Evolutionary conservation across 1,139 yeast genomes (phyloP), one percentile per base, ranked within the genome.

Genomic region (Protomyces inundatus): DNA sequence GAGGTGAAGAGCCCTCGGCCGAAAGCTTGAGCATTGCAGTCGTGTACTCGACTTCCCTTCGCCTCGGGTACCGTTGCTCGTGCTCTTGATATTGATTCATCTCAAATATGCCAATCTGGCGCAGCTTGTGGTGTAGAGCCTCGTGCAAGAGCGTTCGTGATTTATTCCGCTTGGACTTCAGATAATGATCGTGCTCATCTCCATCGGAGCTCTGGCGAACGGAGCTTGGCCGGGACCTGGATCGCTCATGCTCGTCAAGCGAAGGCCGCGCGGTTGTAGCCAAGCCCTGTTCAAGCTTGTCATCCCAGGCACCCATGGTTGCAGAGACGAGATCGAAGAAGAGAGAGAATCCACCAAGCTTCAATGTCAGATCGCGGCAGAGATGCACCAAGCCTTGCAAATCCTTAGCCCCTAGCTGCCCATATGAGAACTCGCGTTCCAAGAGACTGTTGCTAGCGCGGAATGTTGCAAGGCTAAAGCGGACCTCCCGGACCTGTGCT

Each of bases 81-180:
- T 60, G 54, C 36, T 60, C 67, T 23, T 52, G 45, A 34, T 65
- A 60, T n/a, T 64, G 60, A 14, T 55, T 59, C 50, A 59, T 54
- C 51, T 66, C 67, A 36, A 65, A 52, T 10, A 55, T 46, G 4
- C 67, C 68, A 6, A 63, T 66, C 3, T 66, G 67, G 5, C 45
- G 14, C 32, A 63, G 66, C 6, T 51, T 35, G 33, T 65, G 65
- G 23, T 63, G 64, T 14, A 60, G 54, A 14, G 64, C 61, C 1
- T 55, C 40, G 50, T 62, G 55, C 40, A 63, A 48, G 34, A 54
- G 55, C 5, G 36, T 32, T 32, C 55, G 54, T 10, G 55, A 16
- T 30, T 52, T 34, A 14, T 23, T 52, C 42, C 39, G 42, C 12
- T 30, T 14, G 12, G 46, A 3, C 34, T 7, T 50, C 54, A 6